A percentile compares a stretch with the other conserved stretches of the same genome.
Evolutionary conservation across 2,329 filamentous ascomycete species (phyloP).

Genomic region (Chrysoporthe deuterocubensis): DNA sequence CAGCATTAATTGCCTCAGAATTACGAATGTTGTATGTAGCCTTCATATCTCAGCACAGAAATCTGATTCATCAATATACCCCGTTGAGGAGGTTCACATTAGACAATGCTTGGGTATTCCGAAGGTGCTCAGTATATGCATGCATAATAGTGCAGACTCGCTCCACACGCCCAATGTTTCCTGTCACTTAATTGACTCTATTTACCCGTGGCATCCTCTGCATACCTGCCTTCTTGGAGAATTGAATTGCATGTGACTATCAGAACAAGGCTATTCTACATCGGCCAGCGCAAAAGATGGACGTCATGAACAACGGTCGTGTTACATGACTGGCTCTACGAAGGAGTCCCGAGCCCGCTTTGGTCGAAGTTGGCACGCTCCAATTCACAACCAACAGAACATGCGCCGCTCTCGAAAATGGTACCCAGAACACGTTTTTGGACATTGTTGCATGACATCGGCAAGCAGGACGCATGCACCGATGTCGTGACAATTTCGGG

Average conservation of each 20-base stretch:
- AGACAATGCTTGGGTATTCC: too few relatives aligned
- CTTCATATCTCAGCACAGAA: too few relatives aligned
- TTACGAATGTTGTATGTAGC: too few relatives aligned
- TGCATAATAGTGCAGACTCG: neutral
- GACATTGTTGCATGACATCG: neutral
- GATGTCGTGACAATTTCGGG: conserved; percentile 4
- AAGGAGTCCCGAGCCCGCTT: neutral
- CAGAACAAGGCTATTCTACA: neutral
- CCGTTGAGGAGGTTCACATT: too few relatives aligned
- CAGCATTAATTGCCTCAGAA: too few relatives aligned
- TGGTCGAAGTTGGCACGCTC: neutral
- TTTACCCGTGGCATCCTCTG: neutral
- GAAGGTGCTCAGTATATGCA: too few relatives aligned
- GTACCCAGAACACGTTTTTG: neutral
- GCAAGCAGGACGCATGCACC: conserved; percentile 1
- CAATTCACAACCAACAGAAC: neutral
- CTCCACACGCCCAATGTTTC: neutral
- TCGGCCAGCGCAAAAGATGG: too few relatives aligned
- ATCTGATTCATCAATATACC: too few relatives aligned
- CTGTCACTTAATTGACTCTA: neutral
- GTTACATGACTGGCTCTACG: neutral
- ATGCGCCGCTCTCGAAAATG: neutral
- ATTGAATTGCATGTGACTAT: neutral
- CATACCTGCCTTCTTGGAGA: neutral
- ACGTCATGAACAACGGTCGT: neutral